Percentiles rank a stretch among this genome's conserved stretches.
Conservation (phyloP, 2,329 filamentous ascomycete species). For the Trichoderma breve region DNA sequence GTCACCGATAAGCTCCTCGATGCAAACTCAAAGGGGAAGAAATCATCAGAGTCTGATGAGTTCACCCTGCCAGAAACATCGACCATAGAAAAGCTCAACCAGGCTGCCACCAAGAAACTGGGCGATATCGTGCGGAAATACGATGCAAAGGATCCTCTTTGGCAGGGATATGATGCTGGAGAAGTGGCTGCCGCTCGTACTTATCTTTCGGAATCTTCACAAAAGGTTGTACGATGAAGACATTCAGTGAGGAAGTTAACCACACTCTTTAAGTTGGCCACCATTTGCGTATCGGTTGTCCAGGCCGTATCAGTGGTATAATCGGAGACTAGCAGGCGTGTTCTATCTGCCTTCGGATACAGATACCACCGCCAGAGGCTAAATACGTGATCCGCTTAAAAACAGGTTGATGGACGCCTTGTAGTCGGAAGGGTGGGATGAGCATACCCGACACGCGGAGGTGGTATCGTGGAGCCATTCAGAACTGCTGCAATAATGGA, state of each 20-base stretch:
- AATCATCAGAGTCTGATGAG: constrained; percentile 47
- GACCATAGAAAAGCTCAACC: constrained; percentile 66
- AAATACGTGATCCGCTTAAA: background rate
- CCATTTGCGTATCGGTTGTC: background rate
- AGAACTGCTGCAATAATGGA: background rate
- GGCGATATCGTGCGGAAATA: constrained; percentile 70
- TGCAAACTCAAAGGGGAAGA: constrained; percentile 43
- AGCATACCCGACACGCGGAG: constrained; percentile 4
- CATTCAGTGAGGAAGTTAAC: background rate
- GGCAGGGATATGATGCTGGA: constrained; percentile 69
- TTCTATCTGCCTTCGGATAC: background rate
- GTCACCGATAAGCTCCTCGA: constrained; percentile 51
- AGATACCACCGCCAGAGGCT: background rate
- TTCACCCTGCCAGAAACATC: constrained; percentile 54
- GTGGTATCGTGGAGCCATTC: background rate
- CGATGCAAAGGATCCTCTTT: constrained; percentile 59
- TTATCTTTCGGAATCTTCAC: constrained; percentile 57
- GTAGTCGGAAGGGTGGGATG: background rate
- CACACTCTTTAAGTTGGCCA: background rate
- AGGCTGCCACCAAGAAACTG: constrained; percentile 70
- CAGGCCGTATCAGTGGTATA: background rate
- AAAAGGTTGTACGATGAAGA: constrained; percentile 42
- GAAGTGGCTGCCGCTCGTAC: constrained; percentile 71
- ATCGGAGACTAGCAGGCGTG: background rate
- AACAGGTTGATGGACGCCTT: background rate